Conservation (phyloP, 192 early-diverging fungal species). For the Backusella tarrabulga region DNA sequence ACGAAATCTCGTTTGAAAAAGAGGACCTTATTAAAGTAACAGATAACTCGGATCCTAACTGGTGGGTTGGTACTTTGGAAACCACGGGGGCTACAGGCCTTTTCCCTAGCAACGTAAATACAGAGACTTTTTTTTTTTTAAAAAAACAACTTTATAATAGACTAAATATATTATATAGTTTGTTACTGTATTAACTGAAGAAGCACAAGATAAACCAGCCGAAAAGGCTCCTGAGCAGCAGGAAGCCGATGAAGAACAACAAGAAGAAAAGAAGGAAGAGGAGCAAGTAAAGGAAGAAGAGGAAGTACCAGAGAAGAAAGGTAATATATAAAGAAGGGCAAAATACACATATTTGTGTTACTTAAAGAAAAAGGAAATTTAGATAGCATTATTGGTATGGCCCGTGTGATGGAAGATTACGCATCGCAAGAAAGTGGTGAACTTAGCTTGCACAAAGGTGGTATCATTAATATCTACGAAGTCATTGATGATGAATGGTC, state of each 20-base stretch:
- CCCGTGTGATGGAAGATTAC: slow-evolving; percentile 71
- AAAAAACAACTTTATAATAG: neutral
- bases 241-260: neutral
- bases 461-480: slow-evolving; percentile 68
- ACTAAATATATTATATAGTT: slow-evolving; percentile 11
- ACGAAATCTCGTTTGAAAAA: slow-evolving; percentile 58
- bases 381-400: slow-evolving; percentile 37
- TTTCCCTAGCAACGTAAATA: slow-evolving; percentile 50
- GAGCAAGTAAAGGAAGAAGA: neutral
- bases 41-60: slow-evolving; percentile 51
- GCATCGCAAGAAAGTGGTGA: slow-evolving; percentile 62
- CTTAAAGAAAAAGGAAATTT: neutral
- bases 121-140: too few relatives aligned
- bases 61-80: slow-evolving; percentile 46
- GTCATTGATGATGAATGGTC: slow-evolving; percentile 63
- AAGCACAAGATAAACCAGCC: neutral
- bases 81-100: slow-evolving; percentile 34
- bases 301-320: neutral
- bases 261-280: slow-evolving; percentile 4
- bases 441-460: slow-evolving; percentile 61
- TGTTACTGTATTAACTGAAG: slow-evolving; percentile 6
- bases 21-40: slow-evolving; percentile 60
- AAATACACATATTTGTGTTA: neutral
- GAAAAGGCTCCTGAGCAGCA: neutral
- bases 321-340: neutral